phyloP scores from a whole-genome alignment of 345 rosid genomes.

The Lenwebbia sp. region DNA sequence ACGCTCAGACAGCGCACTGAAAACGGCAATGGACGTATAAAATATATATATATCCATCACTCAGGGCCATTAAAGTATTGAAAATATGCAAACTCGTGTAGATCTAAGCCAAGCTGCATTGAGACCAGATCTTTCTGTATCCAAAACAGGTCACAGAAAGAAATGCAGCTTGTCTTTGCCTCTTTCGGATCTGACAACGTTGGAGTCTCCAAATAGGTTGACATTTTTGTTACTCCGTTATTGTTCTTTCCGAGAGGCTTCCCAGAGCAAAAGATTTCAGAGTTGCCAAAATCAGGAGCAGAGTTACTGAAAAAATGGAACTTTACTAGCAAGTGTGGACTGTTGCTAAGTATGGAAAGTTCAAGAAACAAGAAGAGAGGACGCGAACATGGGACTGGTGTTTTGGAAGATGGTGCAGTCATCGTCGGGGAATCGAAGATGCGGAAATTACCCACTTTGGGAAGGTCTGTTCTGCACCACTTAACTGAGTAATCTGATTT shows the following conservation, averaged over 20 bases:
- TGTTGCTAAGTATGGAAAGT: constrained; percentile 47
- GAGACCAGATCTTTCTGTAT: not conserved
- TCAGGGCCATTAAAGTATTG: not conserved
- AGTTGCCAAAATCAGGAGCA: not conserved
- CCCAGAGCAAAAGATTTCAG: not conserved
- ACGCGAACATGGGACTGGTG: constrained; percentile 37
- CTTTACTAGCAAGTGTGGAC: not conserved
- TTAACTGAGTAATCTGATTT: not conserved
- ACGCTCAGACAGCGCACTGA: not conserved
- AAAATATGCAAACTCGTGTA: not conserved
- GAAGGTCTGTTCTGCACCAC: constrained; percentile 36
- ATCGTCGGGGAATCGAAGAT: constrained; percentile 45
- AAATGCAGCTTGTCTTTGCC: not conserved
- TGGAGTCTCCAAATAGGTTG: not conserved
- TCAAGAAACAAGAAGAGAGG: constrained; percentile 53
- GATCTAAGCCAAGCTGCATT: not conserved
- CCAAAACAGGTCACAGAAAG: not conserved
- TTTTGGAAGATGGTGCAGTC: constrained; percentile 18
- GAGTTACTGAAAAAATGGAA: not conserved
- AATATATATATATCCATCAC: not conserved
- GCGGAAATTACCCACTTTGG: constrained; percentile 72
- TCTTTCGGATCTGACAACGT: not conserved
- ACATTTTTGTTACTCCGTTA: not conserved
- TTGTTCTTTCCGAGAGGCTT: not conserved
- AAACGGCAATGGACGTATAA: not conserved